These are phyloP conservation scores for Acorus gramineus DNA, from an alignment of 106 monocot genomes.

Conservation along the genomic window DNA sequence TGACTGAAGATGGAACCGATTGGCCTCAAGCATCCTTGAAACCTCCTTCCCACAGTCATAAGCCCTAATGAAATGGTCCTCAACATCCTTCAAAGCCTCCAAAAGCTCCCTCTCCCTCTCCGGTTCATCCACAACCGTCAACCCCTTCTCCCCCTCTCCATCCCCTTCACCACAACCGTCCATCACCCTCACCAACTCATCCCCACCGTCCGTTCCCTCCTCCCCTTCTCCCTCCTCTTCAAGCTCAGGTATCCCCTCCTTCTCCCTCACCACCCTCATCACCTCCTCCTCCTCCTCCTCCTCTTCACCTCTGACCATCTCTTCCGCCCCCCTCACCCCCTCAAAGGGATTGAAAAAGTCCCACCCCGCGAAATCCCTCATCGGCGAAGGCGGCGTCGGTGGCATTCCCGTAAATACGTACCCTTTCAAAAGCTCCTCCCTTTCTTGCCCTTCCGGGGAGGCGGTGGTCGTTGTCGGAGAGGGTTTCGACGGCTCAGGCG, in stretches of 20 bases:
- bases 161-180: not conserved
- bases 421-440: not conserved
- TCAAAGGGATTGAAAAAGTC: constrained; percentile 97
- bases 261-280: constrained; percentile 69
- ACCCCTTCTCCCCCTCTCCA: constrained; percentile 22
- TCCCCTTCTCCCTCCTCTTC: constrained; percentile 31
- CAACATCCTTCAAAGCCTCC: constrained; percentile 72
- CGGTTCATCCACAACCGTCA: constrained; percentile 24
- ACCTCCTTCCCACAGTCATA: constrained; percentile 85
- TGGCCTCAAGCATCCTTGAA: constrained; percentile 74
- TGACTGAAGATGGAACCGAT: constrained; percentile 17
- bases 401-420: constrained; percentile 4
- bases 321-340: constrained; percentile 31
- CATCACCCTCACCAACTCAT: not conserved
- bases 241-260: constrained; percentile 84
- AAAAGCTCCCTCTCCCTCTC: constrained; percentile 68
- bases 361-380: constrained; percentile 51
- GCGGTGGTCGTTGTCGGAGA: constrained; percentile 15
- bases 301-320: constrained; percentile 20
- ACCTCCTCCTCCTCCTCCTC: constrained; percentile 59
- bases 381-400: constrained; percentile 18
- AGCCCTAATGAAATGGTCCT: constrained; percentile 80
- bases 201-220: constrained; percentile 12
- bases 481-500: constrained; percentile 15
- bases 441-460: constrained; percentile 17